These are phyloP conservation scores for Phlyctochytrium bullatum DNA, from an alignment of 192 early-diverging fungal genomes.

Conservation along the genomic window DNA sequence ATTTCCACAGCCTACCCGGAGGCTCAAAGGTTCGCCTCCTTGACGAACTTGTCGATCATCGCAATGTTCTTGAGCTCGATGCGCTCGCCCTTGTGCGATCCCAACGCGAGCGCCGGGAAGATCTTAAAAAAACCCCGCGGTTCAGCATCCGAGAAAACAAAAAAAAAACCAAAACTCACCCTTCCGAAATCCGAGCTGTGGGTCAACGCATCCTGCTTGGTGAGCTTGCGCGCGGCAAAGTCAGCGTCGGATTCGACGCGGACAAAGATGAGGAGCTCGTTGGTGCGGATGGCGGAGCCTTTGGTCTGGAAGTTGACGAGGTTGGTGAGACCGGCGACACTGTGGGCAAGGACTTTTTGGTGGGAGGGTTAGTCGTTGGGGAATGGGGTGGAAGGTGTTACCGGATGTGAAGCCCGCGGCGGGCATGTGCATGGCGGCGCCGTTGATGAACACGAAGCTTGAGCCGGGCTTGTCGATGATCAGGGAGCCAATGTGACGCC, in stretches of 20 bases:
- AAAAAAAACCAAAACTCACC: not conserved
- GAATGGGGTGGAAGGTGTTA: not conserved
- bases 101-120: not conserved
- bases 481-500: not conserved
- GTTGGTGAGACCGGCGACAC: not conserved
- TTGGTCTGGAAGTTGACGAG: constrained; percentile 2
- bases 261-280: not conserved
- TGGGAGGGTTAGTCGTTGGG: not conserved
- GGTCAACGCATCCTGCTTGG: not conserved
- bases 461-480: not conserved
- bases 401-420: not conserved
- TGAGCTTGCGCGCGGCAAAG: not conserved
- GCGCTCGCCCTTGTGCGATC: not conserved
- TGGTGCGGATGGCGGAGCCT: not conserved
- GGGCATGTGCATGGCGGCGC: not conserved
- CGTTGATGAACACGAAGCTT: not conserved
- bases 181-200: not conserved
- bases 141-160: not conserved
- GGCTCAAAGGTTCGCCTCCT: no score
- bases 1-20: no score
- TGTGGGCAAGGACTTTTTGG: not conserved
- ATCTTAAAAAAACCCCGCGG: no score
- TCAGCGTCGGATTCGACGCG: not conserved
- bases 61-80: not conserved
- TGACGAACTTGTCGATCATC: no score